A percentile compares a stretch with the other conserved stretches of the same genome.
Evolutionary conservation across 441 rosid genomes (phyloP).

Genomic region (Populus tomentosa): DNA sequence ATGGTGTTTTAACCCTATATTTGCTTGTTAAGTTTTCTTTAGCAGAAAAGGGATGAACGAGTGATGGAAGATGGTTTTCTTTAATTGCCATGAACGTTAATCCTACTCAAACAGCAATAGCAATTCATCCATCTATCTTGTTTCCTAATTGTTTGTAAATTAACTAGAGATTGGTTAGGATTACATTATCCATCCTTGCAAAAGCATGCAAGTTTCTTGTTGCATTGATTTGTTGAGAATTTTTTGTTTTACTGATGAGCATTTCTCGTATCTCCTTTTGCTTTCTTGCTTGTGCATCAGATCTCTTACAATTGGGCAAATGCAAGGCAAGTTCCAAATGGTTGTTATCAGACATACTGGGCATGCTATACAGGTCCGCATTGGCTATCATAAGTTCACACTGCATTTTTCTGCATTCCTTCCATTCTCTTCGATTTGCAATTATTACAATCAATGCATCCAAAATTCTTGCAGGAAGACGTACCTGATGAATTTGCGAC

Average conservation of each 20-base stretch:
- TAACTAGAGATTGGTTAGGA: background rate
- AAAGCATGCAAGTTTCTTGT: too few species aligned
- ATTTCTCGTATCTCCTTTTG: background rate
- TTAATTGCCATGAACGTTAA: background rate
- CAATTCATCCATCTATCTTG: background rate
- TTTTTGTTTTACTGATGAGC: background rate
- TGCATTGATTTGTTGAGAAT: background rate
- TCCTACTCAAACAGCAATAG: background rate
- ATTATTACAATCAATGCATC: background rate
- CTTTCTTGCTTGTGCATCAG: conserved; percentile 32
- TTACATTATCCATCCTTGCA: background rate
- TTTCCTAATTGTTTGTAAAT: background rate
- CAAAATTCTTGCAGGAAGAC: conserved; percentile 60
- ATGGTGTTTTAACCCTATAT: background rate
- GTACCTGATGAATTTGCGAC: conserved; percentile 84
- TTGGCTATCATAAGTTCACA: background rate
- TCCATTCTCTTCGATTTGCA: background rate
- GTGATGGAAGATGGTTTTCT: background rate
- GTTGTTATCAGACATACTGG: conserved; percentile 93
- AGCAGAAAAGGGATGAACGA: background rate
- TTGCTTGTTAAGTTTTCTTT: background rate
- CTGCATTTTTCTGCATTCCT: background rate
- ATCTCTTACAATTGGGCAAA: conserved; percentile 91
- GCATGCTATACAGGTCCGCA: conserved; percentile 88
- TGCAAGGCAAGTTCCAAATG: conserved; percentile 99